Conservation (phyloP, 441 rosid species). For the Populus hybrid region DNA sequence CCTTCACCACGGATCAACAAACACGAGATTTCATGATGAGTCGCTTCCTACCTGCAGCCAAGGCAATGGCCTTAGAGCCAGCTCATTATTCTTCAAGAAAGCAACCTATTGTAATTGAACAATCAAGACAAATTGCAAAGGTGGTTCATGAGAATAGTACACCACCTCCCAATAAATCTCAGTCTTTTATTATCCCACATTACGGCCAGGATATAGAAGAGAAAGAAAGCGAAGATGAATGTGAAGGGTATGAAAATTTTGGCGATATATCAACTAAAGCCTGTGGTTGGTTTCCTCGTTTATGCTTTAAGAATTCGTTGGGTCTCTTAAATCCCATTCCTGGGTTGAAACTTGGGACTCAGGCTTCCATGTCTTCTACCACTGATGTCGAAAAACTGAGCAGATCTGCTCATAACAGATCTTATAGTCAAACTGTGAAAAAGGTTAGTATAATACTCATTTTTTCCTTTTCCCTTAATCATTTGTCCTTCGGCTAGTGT, state of each 20-base stretch:
- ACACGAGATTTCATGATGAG: slow-evolving; percentile 83
- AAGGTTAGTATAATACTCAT: slow-evolving; percentile 36
- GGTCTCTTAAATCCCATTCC: slow-evolving; percentile 59
- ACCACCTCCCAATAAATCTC: slow-evolving; percentile 27
- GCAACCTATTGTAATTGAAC: slow-evolving; percentile 44
- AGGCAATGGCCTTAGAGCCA: slow-evolving; percentile 76
- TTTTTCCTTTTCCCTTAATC: not conserved
- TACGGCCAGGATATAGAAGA: slow-evolving; percentile 33
- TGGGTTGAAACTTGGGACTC: slow-evolving; percentile 45
- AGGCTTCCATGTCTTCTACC: slow-evolving; percentile 30
- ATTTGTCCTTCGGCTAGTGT: not conserved
- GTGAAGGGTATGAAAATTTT: slow-evolving; percentile 31
- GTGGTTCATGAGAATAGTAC: slow-evolving; percentile 31
- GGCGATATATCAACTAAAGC: slow-evolving; percentile 50
- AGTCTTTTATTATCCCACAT: slow-evolving; percentile 23
- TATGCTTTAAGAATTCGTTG: slow-evolving; percentile 60
- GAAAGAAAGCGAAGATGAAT: slow-evolving; percentile 50
- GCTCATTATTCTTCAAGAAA: slow-evolving; percentile 61
- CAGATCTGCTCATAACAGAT: slow-evolving; percentile 42
- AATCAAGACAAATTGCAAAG: slow-evolving; percentile 39
- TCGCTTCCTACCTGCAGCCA: slow-evolving; percentile 97
- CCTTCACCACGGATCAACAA: slow-evolving; percentile 46
- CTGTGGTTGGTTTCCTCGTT: slow-evolving; percentile 71
- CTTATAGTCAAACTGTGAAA: slow-evolving; percentile 39
- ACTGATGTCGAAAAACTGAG: slow-evolving; percentile 30